Evolutionary conservation across 164 flowering plant genomes (phyloP), one percentile per base, ranked within the genome.

Genomic region (Cinnamomum chago): DNA sequence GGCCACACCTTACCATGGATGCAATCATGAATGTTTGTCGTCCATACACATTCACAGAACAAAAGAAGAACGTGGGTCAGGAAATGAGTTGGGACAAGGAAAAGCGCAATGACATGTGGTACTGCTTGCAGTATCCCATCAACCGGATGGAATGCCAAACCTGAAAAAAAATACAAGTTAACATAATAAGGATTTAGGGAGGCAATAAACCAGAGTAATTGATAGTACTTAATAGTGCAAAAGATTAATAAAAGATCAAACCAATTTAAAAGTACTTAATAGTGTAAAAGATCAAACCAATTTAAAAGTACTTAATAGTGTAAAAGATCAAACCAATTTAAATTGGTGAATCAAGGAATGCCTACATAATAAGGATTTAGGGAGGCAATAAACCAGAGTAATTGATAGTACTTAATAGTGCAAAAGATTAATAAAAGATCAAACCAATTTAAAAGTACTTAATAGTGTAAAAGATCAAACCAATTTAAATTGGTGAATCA

Each of bases 1-100:
- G 96, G 98, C 99, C 98, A 94, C 24, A 92, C 2, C n/a, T 91
- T 87, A 28, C 82, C 91, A 55, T 96, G 84, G 76, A 96, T 90
- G 83, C 98, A 92, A 71, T 96, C 99, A 62, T 94, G 98, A 74
- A 95, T 93, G 77, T 95, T 95, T 23, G 98, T 92, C 1, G 99
- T 92, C 98, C 98, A 95, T 75, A 94, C 65, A 20, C 77, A 97
- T 81, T 93, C 99, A 0, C 89, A 13, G 83, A 93, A 92, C 62
- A 95, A 27, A 75, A 95, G 91, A 33, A 74, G 81, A 10, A 92
- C 77, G 73, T 95, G 97, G 20, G 98, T 83, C 18, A 80, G 86
- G 72, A 93, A 88, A 84, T 95, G 99, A 18, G 84, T 84, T 40
- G 94, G 97, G 65, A 96, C 83, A 1, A 96, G 47, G 75, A 92